A percentile compares a stretch with the other conserved stretches of the same genome.
Conservation (phyloP, 2,329 filamentous ascomycete genomes). For the Hymenoscyphus fructigenus region DNA sequence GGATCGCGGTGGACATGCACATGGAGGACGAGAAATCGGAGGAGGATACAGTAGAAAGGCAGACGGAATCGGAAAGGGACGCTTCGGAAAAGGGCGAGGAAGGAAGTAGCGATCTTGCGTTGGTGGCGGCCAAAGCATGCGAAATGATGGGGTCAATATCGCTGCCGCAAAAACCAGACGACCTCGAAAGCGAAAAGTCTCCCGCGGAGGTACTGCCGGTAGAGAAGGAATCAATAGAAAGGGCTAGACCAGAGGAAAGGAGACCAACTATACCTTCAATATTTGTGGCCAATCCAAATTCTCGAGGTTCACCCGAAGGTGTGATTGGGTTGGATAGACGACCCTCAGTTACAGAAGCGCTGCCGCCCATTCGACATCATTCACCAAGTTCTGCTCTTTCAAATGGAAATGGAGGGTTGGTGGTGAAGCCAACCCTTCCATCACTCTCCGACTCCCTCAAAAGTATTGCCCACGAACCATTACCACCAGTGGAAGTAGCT, state of each 20-base stretch:
- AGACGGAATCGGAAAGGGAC: conserved; percentile 32
- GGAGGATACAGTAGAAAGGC: conserved; percentile 23
- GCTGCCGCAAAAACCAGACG: conserved; percentile 4
- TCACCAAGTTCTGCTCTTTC: conserved; percentile 30
- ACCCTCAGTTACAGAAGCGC: conserved; percentile 24
- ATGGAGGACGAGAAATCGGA: background rate
- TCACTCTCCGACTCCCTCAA: conserved; percentile 34
- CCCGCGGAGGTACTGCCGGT: background rate
- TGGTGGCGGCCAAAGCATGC: conserved; percentile 13
- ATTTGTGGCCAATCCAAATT: conserved; percentile 9
- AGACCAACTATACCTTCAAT: conserved; percentile 27
- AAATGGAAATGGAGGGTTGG: conserved; percentile 29
- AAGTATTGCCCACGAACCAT: conserved; percentile 31
- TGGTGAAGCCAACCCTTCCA: conserved; percentile 29
- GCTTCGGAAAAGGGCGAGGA: conserved; percentile 8
- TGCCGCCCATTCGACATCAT: conserved; percentile 32
- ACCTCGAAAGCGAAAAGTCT: background rate
- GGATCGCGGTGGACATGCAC: conserved; percentile 25
- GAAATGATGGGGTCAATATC: conserved; percentile 5
- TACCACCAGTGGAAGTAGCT: conserved; percentile 20
- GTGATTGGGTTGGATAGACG: conserved; percentile 22
- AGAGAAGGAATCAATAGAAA: background rate
- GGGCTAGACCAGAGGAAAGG: conserved; percentile 12
- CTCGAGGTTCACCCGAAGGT: conserved; percentile 20
- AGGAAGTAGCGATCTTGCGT: conserved; percentile 4